These are phyloP conservation scores for Funneliformis geosporum DNA, from an alignment of 192 early-diverging fungal species.

Conservation along the genomic window DNA sequence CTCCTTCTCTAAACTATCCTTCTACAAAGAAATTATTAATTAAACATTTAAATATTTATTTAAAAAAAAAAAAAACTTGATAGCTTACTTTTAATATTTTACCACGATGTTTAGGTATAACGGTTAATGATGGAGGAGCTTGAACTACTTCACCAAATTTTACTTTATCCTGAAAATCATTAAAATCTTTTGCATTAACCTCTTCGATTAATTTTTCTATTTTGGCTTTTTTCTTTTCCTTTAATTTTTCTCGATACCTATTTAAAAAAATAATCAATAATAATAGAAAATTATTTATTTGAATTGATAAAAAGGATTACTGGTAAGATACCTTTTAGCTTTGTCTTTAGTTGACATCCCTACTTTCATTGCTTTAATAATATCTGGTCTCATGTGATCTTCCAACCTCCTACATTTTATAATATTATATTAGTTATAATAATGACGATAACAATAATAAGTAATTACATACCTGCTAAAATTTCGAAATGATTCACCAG, in stretches of 20 bases:
- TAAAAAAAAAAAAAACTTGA: neutral
- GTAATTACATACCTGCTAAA: neutral
- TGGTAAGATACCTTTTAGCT: neutral
- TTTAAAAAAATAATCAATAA: neutral
- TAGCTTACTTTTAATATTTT: neutral
- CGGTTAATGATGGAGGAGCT: conserved; percentile 21
- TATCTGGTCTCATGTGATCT: conserved; percentile 15
- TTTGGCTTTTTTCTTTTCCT: conserved; percentile 19
- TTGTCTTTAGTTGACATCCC: conserved; percentile 6
- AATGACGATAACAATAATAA: neutral
- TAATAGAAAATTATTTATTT: neutral
- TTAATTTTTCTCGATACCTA: conserved; percentile 27
- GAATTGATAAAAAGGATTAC: neutral
- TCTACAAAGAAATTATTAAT: neutral
- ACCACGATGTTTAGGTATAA: conserved; percentile 6
- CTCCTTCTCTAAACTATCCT: neutral
- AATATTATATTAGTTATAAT: neutral
- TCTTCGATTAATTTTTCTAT: conserved; percentile 8
- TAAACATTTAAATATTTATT: neutral
- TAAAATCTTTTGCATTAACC: conserved; percentile 19
- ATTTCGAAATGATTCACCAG: neutral
- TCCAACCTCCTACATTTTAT: neutral
- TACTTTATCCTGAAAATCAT: conserved; percentile 21
- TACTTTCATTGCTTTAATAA: conserved; percentile 21
- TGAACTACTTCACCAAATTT: conserved; percentile 34